Evolutionary conservation across 192 early-diverging fungal species (phyloP), one percentile per base, ranked within the genome.

Genomic region (Oehlia diaphana): DNA sequence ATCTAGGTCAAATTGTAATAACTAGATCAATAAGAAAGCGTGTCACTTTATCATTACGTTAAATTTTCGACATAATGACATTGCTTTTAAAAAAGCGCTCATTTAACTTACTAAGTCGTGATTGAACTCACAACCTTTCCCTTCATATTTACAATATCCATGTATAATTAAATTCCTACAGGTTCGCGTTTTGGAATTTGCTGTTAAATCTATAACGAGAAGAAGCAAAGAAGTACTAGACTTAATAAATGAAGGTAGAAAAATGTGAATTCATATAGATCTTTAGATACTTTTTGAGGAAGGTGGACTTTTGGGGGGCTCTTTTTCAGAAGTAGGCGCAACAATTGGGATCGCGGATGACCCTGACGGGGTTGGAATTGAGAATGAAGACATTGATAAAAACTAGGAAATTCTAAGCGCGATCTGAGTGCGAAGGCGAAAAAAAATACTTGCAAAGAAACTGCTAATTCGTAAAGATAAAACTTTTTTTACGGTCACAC

Each of bases 71-170:
- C 35, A 70, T 39, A 47, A 44, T 44, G 37, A 74, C 26, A 58
- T 19, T 73, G 21, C 13, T 28, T 14, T 21, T 53, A 14, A 74
- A 50, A n/a, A 13, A 35, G 14, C 12, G 10, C n/a, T 58, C 5
- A 4, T 31, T 44, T 7, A 31, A 76, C 86, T 82, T 88, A 92
- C 93, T 58, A 80, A 77, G 50, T 93, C 91, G 79, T 96, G 95
- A 78, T 90, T 93, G 83, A 93, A 96, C 85, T 93, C 92, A 83
- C 95, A 96, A 4, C 95, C 94, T 70, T 90, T 91, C 76, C 87
- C 86, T 84, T 96, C 94, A 79, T 86, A 94, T 82, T 95, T 94
- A 85, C 95, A 96, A 76, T 87, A 92, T 4, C 95, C 95, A 86
- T 94, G 92, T 80, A 94, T 94, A 63, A 95, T 88, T 67, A 95